Conservation (phyloP, 257 asterid species). For the Datura wrightii region DNA sequence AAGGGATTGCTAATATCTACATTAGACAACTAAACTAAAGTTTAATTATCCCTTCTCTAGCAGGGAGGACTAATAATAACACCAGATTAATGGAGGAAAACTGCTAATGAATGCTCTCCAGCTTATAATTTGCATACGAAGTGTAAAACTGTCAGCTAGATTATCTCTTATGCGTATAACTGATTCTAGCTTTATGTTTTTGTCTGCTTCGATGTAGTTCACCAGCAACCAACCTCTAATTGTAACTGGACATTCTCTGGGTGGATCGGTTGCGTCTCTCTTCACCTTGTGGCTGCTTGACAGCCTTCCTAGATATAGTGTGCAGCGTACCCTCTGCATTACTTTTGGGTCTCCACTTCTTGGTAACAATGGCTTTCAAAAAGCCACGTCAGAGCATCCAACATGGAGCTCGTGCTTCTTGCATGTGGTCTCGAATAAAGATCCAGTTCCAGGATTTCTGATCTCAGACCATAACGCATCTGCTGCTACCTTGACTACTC, state of each 20-base stretch:
- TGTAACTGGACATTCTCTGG: constrained; percentile 43
- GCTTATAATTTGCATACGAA: neutral
- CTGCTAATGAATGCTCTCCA: neutral
- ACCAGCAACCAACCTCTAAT: constrained; percentile 35
- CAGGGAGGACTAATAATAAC: neutral
- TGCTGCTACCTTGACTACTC: constrained; percentile 18
- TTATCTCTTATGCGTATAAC: constrained; percentile 11
- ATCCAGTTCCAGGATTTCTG: constrained; percentile 38
- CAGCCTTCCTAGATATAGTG: constrained; percentile 23
- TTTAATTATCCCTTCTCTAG: neutral
- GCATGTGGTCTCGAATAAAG: constrained; percentile 39
- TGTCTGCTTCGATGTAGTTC: constrained; percentile 33
- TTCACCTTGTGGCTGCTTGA: constrained; percentile 48
- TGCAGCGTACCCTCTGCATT: constrained; percentile 41
- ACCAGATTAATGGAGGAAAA: constrained; percentile 4
- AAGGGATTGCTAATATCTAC: neutral
- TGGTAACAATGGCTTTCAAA: constrained; percentile 41
- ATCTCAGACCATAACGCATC: constrained; percentile 10
- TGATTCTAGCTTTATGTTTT: neutral
- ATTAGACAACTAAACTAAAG: neutral
- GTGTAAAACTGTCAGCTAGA: neutral
- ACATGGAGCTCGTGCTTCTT: constrained; percentile 42
- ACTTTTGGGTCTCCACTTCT: constrained; percentile 45
- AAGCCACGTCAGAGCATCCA: constrained; percentile 34
- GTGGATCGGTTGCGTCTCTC: constrained; percentile 48